These are phyloP conservation scores for Naegleria fowleri DNA, from an alignment of 208 protist species.

Conservation along the genomic window DNA sequence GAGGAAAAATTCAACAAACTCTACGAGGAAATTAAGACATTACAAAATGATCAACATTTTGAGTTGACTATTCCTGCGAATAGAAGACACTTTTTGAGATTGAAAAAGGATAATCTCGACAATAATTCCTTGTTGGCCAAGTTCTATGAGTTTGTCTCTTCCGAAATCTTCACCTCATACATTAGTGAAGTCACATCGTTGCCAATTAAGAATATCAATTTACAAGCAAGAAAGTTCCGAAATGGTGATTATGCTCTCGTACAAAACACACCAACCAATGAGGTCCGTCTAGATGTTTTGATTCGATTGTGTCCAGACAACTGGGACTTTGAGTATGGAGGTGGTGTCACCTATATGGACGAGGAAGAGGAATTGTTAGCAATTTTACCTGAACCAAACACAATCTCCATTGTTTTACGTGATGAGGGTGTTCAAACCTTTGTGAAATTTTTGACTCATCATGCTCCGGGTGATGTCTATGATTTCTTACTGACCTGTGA, in stretches of 20 bases:
- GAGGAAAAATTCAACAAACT: background rate
- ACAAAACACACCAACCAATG: background rate
- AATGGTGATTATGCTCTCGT: background rate
- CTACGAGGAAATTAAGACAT: background rate
- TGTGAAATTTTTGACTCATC: conserved; percentile 25
- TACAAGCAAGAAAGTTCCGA: background rate
- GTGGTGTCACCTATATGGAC: conserved; percentile 17
- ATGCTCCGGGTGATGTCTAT: background rate
- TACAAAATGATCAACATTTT: background rate
- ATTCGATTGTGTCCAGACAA: background rate
- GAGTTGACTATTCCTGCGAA: background rate
- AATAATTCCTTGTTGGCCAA: background rate
- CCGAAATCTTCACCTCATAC: background rate
- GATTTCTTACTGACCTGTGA: background rate
- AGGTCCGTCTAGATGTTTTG: background rate
- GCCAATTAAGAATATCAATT: background rate
- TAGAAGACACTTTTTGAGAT: conserved; percentile 12
- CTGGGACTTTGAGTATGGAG: conserved; percentile 1
- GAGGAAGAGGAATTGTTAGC: conserved; percentile 25
- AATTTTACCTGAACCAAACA: conserved; percentile 13
- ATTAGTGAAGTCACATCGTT: background rate
- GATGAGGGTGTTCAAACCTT: conserved; percentile 16
- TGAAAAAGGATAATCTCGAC: background rate
- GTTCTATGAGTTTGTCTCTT: background rate
- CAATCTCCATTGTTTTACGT: conserved; percentile 20